A percentile compares a stretch with the other conserved stretches of the same genome.
phyloP scores from a whole-genome alignment of 2,329 filamentous ascomycete species.

The Phaeosphaeria sp. region DNA sequence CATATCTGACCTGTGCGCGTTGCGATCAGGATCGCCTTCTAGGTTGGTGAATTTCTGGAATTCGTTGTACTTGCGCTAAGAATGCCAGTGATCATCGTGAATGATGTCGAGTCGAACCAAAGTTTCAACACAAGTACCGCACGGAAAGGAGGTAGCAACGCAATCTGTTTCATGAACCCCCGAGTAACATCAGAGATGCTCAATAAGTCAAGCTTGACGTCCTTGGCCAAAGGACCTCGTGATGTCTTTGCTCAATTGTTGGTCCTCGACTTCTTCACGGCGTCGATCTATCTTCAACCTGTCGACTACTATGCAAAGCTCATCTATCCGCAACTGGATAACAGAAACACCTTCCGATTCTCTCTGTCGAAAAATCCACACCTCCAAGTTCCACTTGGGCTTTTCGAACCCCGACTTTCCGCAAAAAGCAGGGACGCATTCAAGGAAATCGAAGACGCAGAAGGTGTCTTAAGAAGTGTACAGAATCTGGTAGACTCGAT shows the following conservation, averaged over 20 bases:
- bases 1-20: conserved; percentile 1
- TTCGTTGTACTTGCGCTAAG: background rate
- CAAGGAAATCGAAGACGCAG: conserved; percentile 6
- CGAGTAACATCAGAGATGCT: background rate
- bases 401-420: conserved; percentile 7
- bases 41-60: background rate
- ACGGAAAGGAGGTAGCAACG: too few species aligned
- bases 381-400: conserved; percentile 5
- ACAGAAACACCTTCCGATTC: conserved; percentile 2
- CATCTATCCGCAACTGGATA: conserved; percentile 1
- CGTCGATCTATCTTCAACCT: conserved; percentile 5
- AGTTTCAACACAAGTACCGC: too few species aligned
- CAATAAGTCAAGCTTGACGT: background rate
- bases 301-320: conserved; percentile 5
- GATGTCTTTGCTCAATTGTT: conserved; percentile 5
- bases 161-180: conserved; percentile 1
- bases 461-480: conserved; percentile 6
- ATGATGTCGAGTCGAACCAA: too few species aligned
- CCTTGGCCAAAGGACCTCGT: background rate
- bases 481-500: conserved; percentile 4
- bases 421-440: conserved; percentile 6
- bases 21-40: background rate
- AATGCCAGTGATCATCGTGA: too few species aligned
- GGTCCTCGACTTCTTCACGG: conserved; percentile 4
- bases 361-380: conserved; percentile 3